phyloP scores from a whole-genome alignment of 2,329 filamentous ascomycete species.

The Phyllosticta citrichinensis region DNA sequence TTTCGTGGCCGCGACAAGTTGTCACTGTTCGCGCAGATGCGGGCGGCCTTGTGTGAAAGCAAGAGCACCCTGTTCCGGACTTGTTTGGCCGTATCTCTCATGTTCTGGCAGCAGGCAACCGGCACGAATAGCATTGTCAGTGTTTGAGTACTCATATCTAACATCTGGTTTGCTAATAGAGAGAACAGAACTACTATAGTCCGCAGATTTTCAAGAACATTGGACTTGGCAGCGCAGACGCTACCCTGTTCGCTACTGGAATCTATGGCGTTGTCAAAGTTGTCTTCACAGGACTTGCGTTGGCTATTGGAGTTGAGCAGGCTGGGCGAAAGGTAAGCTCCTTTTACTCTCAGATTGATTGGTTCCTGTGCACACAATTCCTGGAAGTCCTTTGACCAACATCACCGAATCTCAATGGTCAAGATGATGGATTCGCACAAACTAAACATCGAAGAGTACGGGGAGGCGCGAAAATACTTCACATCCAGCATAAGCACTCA shows the following conservation, averaged over 20 bases:
- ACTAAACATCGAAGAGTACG: not conserved
- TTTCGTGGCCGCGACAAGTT: slow-evolving; percentile 35
- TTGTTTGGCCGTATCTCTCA: slow-evolving; percentile 33
- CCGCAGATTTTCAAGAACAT: slow-evolving; percentile 36
- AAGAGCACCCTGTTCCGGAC: slow-evolving; percentile 32
- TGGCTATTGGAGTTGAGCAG: slow-evolving; percentile 38
- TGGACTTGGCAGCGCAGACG: slow-evolving; percentile 28
- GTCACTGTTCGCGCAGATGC: slow-evolving; percentile 28
- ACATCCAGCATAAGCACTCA: not conserved
- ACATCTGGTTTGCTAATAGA: slow-evolving; percentile 16
- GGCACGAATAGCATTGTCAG: slow-evolving; percentile 13
- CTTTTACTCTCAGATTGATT: not conserved
- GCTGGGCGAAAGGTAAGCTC: slow-evolving; percentile 31
- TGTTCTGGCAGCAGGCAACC: slow-evolving; percentile 36
- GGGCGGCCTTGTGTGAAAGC: slow-evolving; percentile 24
- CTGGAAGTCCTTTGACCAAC: not conserved
- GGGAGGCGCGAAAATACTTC: not conserved
- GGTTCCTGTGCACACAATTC: no score
- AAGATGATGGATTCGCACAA: no score
- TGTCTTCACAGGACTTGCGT: slow-evolving; percentile 31
- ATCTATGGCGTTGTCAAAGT: slow-evolving; percentile 40
- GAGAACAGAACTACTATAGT: slow-evolving; percentile 29
- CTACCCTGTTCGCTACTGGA: slow-evolving; percentile 36
- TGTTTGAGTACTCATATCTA: not conserved
- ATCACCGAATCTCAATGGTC: not conserved